These are phyloP conservation scores for Aspergillus ochraceoroseus DNA, from an alignment of 2,329 filamentous ascomycete genomes.

Conservation along the genomic window DNA sequence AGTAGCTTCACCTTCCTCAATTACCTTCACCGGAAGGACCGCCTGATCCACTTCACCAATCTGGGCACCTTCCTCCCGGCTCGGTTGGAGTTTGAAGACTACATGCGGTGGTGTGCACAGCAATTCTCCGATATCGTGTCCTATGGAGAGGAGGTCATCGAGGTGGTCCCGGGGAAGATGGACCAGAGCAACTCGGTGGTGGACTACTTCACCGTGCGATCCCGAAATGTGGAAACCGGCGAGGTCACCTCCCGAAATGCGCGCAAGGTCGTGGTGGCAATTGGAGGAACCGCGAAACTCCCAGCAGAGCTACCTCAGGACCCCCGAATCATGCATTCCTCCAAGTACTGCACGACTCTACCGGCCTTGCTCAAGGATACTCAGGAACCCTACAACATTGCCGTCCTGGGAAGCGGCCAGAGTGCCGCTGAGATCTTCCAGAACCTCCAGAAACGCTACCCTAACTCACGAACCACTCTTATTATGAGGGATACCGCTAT, in stretches of 20 bases:
- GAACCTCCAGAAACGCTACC: conserved; percentile 76
- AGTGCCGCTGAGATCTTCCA: conserved; percentile 94
- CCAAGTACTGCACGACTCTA: conserved; percentile 62
- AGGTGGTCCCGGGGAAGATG: conserved; percentile 59
- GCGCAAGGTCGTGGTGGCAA: conserved; percentile 57
- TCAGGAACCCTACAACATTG: conserved; percentile 60
- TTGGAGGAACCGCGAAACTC: conserved; percentile 64
- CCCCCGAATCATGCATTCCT: conserved; percentile 78
- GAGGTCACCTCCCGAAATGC: conserved; percentile 39
- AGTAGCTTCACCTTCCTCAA: conserved; percentile 95
- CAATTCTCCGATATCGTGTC: conserved; percentile 69
- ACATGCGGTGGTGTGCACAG: conserved; percentile 84
- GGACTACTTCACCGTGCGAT: conserved; percentile 63
- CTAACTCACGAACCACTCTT: conserved; percentile 70
- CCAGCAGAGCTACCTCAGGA: conserved; percentile 64
- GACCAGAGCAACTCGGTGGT: conserved; percentile 48
- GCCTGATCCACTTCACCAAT: conserved; percentile 89
- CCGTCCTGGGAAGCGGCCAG: conserved; percentile 83
- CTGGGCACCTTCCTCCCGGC: conserved; percentile 81
- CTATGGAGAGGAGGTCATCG: conserved; percentile 73
- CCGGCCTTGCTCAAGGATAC: conserved; percentile 39
- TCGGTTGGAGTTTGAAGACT: conserved; percentile 87
- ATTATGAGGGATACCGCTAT: conserved; percentile 80
- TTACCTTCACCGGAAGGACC: conserved; percentile 74
- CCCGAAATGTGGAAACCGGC: conserved; percentile 54